These are phyloP conservation scores for Orbilia blumenaviensis DNA, from an alignment of 2,329 filamentous ascomycete species.

Conservation along the genomic window DNA sequence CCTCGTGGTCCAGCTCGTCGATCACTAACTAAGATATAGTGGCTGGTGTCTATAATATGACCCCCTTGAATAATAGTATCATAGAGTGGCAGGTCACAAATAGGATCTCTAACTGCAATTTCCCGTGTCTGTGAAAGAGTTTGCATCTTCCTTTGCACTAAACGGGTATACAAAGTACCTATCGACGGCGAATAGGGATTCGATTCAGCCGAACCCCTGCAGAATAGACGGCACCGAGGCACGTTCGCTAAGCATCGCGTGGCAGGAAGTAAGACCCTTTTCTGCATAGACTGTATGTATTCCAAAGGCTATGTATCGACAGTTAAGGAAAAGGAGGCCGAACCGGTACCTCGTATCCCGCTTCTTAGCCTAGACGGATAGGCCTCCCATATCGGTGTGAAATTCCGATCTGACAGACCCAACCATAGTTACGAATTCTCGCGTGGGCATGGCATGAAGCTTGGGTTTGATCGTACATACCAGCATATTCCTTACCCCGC, in stretches of 20 bases:
- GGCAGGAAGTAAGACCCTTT: constrained; percentile 21
- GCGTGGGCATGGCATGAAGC: constrained; percentile 50
- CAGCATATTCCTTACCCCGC: constrained; percentile 22
- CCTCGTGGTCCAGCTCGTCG: constrained; percentile 18
- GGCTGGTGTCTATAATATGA: constrained; percentile 19
- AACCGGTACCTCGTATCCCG: background rate
- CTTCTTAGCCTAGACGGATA: background rate
- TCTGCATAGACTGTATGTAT: background rate
- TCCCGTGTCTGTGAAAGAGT: constrained; percentile 45
- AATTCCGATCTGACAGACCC: constrained; percentile 22
- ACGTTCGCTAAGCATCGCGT: constrained; percentile 46
- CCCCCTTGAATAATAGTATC: constrained; percentile 16
- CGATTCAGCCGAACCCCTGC: constrained; percentile 29
- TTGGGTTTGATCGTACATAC: constrained; percentile 35
- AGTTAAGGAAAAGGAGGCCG: background rate
- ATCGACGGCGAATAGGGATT: constrained; percentile 32
- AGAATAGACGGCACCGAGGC: constrained; percentile 1
- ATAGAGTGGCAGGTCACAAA: background rate
- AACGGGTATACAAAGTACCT: constrained; percentile 7
- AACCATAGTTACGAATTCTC: constrained; percentile 33
- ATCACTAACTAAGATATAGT: constrained; percentile 23
- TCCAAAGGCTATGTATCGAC: background rate
- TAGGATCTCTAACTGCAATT: constrained; percentile 41
- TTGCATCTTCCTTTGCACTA: constrained; percentile 7
- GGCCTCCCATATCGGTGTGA: constrained; percentile 12